Evolutionary conservation across 2,329 filamentous ascomycete genomes (phyloP).

Genomic region (Dendryphion nanum): DNA sequence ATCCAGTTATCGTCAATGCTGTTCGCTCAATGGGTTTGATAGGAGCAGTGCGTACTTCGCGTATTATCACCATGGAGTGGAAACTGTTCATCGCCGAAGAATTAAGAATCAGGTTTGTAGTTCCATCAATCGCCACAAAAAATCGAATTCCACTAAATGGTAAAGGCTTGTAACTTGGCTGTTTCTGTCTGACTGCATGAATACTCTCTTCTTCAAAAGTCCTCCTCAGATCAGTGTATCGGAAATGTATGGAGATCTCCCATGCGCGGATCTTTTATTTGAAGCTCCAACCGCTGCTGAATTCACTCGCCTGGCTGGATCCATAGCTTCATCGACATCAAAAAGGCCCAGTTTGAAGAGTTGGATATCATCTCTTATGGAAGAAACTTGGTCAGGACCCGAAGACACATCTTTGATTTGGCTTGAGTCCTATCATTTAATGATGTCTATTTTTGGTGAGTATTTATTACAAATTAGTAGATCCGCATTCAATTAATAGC

Average conservation of each 20-base stretch:
- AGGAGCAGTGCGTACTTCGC: not conserved
- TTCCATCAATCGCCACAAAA: not conserved
- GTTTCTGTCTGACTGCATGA: slow-evolving; percentile 4
- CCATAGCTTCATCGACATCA: not conserved
- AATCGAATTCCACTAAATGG: too few relatives aligned
- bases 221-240: slow-evolving; percentile 7
- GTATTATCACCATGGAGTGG: too few relatives aligned
- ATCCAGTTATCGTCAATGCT: not conserved
- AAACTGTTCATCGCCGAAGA: not conserved
- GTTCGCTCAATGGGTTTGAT: not conserved
- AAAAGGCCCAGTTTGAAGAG: not conserved
- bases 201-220: slow-evolving; percentile 12
- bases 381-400: not conserved
- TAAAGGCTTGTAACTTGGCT: too few relatives aligned
- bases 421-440: not conserved
- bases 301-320: slow-evolving; percentile 1
- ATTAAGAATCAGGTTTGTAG: not conserved
- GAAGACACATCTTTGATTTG: not conserved
- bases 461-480: not conserved
- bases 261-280: slow-evolving; percentile 10
- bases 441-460: not conserved
- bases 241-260: slow-evolving; percentile 9
- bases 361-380: not conserved
- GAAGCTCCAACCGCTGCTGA: slow-evolving; percentile 9
- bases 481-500: not conserved